Percentiles rank a stretch among this genome's conserved stretches.
Conservation (phyloP, 768 basidiomycete genomes). For the Suillus plorans region DNA sequence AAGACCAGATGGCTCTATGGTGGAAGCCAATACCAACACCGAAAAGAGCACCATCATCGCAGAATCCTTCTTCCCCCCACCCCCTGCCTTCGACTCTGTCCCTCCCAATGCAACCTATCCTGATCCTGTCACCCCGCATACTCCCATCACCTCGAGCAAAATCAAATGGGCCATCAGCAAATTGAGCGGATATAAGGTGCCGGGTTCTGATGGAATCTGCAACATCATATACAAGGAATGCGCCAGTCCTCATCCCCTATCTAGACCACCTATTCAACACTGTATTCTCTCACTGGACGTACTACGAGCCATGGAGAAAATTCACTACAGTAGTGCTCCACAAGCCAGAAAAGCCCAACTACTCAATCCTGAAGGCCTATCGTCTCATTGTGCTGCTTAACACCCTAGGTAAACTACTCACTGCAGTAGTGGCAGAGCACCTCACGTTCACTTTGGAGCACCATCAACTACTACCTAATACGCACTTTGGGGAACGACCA, state of each 20-base stretch:
- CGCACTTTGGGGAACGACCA: background rate
- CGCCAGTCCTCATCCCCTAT: rapidly evolving
- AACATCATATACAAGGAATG: background rate
- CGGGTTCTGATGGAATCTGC: background rate
- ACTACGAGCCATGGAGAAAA: background rate
- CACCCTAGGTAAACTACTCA: background rate
- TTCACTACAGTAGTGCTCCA: background rate
- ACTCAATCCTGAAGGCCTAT: background rate
- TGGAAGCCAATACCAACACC: too few species aligned
- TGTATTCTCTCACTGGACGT: rapidly evolving
- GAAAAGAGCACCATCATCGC: too few species aligned
- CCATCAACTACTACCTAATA: background rate
- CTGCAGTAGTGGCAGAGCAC: background rate
- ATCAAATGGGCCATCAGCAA: too few species aligned
- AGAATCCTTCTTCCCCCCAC: too few species aligned
- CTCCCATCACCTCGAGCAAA: too few species aligned
- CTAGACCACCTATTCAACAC: background rate
- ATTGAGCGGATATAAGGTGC: too few species aligned
- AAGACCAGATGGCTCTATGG: too few species aligned
- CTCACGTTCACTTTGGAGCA: background rate
- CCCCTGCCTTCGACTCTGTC: too few species aligned
- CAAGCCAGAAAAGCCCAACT: background rate
- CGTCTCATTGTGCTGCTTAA: background rate
- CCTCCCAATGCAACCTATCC: too few species aligned
- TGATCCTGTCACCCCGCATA: too few species aligned